Evolutionary conservation across 192 early-diverging fungal genomes (phyloP).

Genomic region (Linnemannia zychae): DNA sequence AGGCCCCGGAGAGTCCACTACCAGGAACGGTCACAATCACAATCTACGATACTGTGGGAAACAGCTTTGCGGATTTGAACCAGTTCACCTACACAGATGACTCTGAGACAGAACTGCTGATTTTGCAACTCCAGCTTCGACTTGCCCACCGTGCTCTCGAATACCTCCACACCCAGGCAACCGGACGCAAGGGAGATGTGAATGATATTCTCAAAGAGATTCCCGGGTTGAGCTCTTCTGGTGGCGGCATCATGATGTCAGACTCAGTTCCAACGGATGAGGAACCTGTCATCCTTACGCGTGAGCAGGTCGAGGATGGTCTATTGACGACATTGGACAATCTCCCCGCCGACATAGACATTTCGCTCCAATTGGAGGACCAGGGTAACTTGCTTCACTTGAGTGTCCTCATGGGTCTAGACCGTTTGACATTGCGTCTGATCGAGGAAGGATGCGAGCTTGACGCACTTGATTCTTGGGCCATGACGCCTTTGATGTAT

Average conservation of each 20-base stretch:
- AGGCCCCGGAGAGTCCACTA: slow-evolving; percentile 31
- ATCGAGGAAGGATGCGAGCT: slow-evolving; percentile 46
- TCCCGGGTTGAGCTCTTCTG: slow-evolving; percentile 20
- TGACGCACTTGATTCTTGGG: slow-evolving; percentile 34
- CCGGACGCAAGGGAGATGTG: slow-evolving; percentile 28
- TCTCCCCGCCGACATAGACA: slow-evolving; percentile 24
- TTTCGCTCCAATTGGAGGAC: slow-evolving; percentile 32
- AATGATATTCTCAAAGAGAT: slow-evolving; percentile 39
- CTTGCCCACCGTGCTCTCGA: slow-evolving; percentile 49
- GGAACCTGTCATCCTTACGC: slow-evolving; percentile 9
- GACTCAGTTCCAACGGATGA: background rate
- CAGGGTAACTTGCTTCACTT: slow-evolving; percentile 48
- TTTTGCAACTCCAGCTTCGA: slow-evolving; percentile 47
- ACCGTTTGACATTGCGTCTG: slow-evolving; percentile 21
- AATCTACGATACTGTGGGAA: slow-evolving; percentile 26
- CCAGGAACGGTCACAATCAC: slow-evolving; percentile 49
- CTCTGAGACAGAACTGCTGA: slow-evolving; percentile 48
- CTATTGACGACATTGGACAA: slow-evolving; percentile 34
- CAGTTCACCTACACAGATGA: slow-evolving; percentile 53
- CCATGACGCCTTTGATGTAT: slow-evolving; percentile 53
- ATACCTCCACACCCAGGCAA: slow-evolving; percentile 33
- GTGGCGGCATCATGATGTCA: slow-evolving; percentile 12
- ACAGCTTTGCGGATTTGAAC: slow-evolving; percentile 32
- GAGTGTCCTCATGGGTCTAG: slow-evolving; percentile 29
- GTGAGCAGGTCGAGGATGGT: slow-evolving; percentile 31